Percentiles rank a stretch among this genome's conserved stretches.
Conservation (phyloP, 2,329 filamentous ascomycete genomes). For the Calonectria honghensis region DNA sequence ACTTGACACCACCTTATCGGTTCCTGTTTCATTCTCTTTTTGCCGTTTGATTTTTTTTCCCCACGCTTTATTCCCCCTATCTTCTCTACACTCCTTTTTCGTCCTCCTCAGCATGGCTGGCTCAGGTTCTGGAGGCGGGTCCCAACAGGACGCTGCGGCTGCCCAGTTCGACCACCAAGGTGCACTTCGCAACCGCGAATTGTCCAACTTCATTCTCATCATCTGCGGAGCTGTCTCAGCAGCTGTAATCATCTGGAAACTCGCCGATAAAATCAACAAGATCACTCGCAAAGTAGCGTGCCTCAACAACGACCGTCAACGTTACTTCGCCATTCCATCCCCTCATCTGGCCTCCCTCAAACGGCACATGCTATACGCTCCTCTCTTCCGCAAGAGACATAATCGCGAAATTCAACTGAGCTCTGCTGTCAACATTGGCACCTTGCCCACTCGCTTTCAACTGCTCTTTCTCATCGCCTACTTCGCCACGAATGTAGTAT, state of each 20-base stretch:
- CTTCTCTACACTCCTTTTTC: background rate
- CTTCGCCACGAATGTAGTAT: constrained; percentile 74
- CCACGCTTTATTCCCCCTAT: constrained; percentile 29
- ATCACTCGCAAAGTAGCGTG: constrained; percentile 85
- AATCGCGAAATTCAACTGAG: constrained; percentile 79
- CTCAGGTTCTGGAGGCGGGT: constrained; percentile 51
- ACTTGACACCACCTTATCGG: background rate
- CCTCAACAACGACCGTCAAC: constrained; percentile 86
- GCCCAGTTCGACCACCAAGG: constrained; percentile 35
- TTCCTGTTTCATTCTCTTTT: constrained; percentile 10
- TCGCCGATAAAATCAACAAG: constrained; percentile 75
- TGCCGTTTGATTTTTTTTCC: background rate
- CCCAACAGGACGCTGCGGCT: constrained; percentile 43
- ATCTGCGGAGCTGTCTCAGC: constrained; percentile 79
- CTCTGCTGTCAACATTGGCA: constrained; percentile 74
- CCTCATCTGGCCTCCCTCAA: constrained; percentile 76
- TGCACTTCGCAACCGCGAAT: constrained; percentile 64
- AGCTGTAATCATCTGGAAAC: constrained; percentile 80
- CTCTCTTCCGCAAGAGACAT: constrained; percentile 77
- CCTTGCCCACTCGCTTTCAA: constrained; percentile 78
- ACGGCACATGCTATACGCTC: constrained; percentile 84
- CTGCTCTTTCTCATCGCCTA: constrained; percentile 73
- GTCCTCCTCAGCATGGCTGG: constrained; percentile 15
- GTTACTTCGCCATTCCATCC: constrained; percentile 82
- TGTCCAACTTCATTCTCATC: constrained; percentile 77